A percentile compares a stretch with the other conserved stretches of the same genome.
Conservation (phyloP, 306 rosid genomes). For the Styphnolobium japonicum region DNA sequence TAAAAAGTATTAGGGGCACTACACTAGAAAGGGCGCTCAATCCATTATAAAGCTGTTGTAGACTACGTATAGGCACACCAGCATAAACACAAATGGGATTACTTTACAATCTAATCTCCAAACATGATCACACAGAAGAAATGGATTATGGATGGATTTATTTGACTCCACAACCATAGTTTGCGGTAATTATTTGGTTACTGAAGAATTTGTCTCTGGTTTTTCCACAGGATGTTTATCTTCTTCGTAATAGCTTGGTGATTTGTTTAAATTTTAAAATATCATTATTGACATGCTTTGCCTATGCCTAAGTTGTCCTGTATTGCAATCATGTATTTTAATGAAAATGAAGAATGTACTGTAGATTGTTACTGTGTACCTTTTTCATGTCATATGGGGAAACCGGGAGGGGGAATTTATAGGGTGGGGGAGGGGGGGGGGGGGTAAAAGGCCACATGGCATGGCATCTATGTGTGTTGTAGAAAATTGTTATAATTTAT, state of each 20-base stretch:
- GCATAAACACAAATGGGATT: background rate
- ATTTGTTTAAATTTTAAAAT: background rate
- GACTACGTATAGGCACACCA: background rate
- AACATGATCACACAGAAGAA: background rate
- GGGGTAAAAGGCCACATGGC: no score
- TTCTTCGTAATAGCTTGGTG: background rate
- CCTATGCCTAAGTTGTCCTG: background rate
- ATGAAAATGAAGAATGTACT: no score
- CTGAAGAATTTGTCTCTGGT: background rate
- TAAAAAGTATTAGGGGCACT: background rate
- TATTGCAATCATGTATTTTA: background rate
- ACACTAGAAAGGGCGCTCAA: background rate
- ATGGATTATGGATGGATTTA: constrained; percentile 1
- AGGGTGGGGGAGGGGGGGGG: no score
- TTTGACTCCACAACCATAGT: no score
- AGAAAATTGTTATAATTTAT: no score
- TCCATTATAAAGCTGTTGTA: background rate
- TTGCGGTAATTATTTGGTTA: constrained; percentile 5
- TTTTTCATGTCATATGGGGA: background rate
- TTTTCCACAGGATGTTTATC: background rate
- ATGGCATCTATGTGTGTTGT: no score
- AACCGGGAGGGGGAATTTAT: no score
- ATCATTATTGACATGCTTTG: constrained; percentile 20
- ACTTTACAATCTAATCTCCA: background rate
- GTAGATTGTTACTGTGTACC: background rate